Percentiles rank a stretch among this genome's conserved stretches.
Conservation (phyloP, 2,329 filamentous ascomycete genomes). For the Penicillium griseofulvum region DNA sequence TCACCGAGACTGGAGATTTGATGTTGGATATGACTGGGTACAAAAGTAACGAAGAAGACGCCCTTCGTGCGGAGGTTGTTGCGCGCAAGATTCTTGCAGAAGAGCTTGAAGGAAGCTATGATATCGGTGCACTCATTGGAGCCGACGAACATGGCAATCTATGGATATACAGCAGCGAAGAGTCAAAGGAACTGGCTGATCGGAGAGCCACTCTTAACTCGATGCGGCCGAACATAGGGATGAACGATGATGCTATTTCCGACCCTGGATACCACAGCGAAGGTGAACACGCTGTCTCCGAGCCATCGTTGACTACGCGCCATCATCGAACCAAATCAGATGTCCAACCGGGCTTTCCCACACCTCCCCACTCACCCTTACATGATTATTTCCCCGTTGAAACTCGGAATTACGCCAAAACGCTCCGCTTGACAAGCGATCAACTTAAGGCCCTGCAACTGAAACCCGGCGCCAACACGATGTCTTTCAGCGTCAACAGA, state of each 20-base stretch:
- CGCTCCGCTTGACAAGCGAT: slow-evolving; percentile 87
- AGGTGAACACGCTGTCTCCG: slow-evolving; percentile 65
- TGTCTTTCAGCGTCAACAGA: slow-evolving; percentile 95
- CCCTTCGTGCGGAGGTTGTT: slow-evolving; percentile 86
- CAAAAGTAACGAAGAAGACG: slow-evolving; percentile 90
- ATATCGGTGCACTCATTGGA: slow-evolving; percentile 91
- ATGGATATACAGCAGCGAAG: slow-evolving; percentile 99
- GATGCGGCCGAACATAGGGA: slow-evolving; percentile 50
- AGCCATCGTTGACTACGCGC: slow-evolving; percentile 56
- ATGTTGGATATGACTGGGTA: slow-evolving; percentile 99
- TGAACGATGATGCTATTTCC: slow-evolving; percentile 75
- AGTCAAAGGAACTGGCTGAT: slow-evolving; percentile 86
- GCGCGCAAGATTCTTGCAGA: slow-evolving; percentile 89
- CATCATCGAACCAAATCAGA: slow-evolving; percentile 61
- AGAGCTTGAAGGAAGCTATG: slow-evolving; percentile 90
- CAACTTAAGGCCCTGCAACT: slow-evolving; percentile 84
- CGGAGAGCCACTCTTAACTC: slow-evolving; percentile 56
- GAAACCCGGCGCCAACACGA: slow-evolving; percentile 80
- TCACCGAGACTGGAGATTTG: slow-evolving; percentile 89
- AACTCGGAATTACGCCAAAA: slow-evolving; percentile 92
- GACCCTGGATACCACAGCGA: slow-evolving; percentile 97
- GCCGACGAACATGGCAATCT: slow-evolving; percentile 94
- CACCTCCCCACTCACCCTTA: slow-evolving; percentile 55
- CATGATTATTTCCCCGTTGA: slow-evolving; percentile 56
- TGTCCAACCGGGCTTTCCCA: slow-evolving; percentile 66